phyloP scores from a whole-genome alignment of 2,329 filamentous ascomycete species.

The Tolypocladium pustulatum region DNA sequence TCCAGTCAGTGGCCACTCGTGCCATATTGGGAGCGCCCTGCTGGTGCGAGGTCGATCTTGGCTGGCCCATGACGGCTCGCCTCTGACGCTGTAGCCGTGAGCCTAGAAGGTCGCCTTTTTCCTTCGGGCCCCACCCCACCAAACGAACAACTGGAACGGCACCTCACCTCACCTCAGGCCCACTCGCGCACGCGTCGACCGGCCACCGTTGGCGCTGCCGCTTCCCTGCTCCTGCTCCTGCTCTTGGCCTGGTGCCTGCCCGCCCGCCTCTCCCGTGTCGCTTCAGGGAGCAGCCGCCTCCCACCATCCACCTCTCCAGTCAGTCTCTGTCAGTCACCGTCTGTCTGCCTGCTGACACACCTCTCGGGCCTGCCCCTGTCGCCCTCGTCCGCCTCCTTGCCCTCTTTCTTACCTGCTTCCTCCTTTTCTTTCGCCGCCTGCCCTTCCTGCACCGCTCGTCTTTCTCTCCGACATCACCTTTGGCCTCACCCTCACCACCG shows the following conservation, averaged over 20 bases:
- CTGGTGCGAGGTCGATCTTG: neutral
- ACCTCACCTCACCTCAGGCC: neutral
- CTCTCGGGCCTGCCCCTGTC: conserved; percentile 9
- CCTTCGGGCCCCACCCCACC: neutral
- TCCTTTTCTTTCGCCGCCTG: conserved; percentile 7
- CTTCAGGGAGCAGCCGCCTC: neutral
- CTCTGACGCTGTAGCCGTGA: neutral
- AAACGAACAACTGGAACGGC: neutral
- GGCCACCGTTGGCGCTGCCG: neutral
- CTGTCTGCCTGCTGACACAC: conserved; percentile 1
- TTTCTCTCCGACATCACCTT: conserved; percentile 2
- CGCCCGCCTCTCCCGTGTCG: neutral
- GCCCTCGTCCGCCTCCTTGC: conserved; percentile 8
- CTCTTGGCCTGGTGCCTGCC: neutral
- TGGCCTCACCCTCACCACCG: conserved; percentile 2
- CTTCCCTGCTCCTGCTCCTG: neutral
- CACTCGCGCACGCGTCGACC: neutral
- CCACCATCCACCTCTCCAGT: conserved; percentile 5
- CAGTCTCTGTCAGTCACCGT: conserved; percentile 10
- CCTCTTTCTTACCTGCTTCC: neutral
- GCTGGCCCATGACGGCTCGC: neutral
- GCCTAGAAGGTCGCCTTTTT: neutral
- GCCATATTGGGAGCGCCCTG: too few relatives aligned
- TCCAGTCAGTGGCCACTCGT: neutral
- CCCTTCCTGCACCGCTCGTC: conserved; percentile 7